phyloP scores from a whole-genome alignment of 805 yeast species.

The Cyberlindnera galapagoensis region DNA sequence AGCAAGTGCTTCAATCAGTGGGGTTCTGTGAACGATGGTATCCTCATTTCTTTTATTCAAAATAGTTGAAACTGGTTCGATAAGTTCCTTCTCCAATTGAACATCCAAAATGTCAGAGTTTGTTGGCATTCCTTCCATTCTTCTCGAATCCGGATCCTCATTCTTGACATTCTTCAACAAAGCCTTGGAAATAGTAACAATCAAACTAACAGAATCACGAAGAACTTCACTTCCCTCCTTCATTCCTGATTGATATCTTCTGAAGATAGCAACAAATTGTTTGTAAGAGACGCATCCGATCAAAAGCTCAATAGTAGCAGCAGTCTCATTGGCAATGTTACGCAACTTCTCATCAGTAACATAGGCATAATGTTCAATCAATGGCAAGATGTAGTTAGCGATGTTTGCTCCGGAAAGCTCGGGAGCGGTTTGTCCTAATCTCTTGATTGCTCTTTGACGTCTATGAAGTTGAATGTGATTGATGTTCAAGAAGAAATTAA shows the following conservation, averaged over 20 bases:
- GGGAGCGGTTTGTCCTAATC: constrained; percentile 44
- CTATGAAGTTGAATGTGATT: constrained; percentile 80
- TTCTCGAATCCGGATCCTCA: constrained; percentile 5
- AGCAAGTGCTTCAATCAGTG: constrained; percentile 75
- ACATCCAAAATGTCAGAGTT: constrained; percentile 32
- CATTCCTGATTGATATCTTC: constrained; percentile 53
- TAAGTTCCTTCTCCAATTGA: constrained; percentile 49
- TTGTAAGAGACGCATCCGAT: constrained; percentile 61
- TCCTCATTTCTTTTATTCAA: constrained; percentile 67
- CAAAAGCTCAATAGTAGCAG: constrained; percentile 53
- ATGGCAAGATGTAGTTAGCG: constrained; percentile 77
- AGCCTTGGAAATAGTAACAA: constrained; percentile 51
- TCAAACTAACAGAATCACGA: constrained; percentile 51
- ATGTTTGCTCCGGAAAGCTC: constrained; percentile 50
- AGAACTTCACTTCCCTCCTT: constrained; percentile 41
- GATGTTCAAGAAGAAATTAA: constrained; percentile 71
- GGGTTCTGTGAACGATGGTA: constrained; percentile 68
- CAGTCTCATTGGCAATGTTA: constrained; percentile 60
- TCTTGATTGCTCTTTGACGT: constrained; percentile 76
- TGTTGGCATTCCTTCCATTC: constrained; percentile 30
- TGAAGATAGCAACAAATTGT: constrained; percentile 70
- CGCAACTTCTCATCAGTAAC: constrained; percentile 52
- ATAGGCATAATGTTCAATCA: constrained; percentile 73
- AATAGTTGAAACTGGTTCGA: constrained; percentile 55
- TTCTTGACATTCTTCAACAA: constrained; percentile 30